Conservation (phyloP, 352 stramenopile genomes). For the Phytophthora cactorum region DNA sequence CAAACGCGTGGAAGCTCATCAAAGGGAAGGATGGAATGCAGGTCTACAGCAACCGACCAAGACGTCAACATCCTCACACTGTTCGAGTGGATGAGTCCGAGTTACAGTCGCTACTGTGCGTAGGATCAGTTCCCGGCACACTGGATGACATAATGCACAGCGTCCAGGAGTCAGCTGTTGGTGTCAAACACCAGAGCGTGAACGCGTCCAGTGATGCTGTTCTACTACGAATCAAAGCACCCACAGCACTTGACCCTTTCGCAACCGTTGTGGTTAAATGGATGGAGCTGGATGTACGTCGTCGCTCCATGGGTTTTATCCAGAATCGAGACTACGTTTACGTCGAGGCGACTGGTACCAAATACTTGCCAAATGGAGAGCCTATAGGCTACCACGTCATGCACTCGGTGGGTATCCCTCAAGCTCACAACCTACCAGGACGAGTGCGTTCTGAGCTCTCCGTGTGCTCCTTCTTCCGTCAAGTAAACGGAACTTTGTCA, state of each 20-base stretch:
- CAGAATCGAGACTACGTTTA: slow-evolving; percentile 55
- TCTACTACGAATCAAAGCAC: slow-evolving; percentile 32
- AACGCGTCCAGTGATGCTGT: slow-evolving; percentile 41
- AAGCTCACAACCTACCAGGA: slow-evolving; percentile 30
- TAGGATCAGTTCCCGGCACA: slow-evolving; percentile 31
- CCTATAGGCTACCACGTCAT: slow-evolving; percentile 55
- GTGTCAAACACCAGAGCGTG: not conserved
- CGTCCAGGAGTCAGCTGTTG: slow-evolving; percentile 20
- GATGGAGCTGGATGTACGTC: slow-evolving; percentile 39
- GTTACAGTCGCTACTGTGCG: slow-evolving; percentile 24
- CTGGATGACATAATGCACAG: slow-evolving; percentile 47
- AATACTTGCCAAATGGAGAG: slow-evolving; percentile 33
- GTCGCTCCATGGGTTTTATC: slow-evolving; percentile 42
- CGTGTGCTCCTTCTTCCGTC: slow-evolving; percentile 42
- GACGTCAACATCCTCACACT: not conserved
- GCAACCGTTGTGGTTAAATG: slow-evolving; percentile 34
- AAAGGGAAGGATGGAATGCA: slow-evolving; percentile 23
- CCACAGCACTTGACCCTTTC: slow-evolving; percentile 45
- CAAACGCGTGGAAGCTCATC: slow-evolving; percentile 29
- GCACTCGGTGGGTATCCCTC: slow-evolving; percentile 54
- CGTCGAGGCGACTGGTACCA: slow-evolving; percentile 49
- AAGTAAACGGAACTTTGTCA: slow-evolving; percentile 31
- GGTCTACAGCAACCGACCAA: slow-evolving; percentile 23
- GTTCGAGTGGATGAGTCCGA: not conserved
- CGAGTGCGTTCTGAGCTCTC: slow-evolving; percentile 48